A percentile compares a stretch with the other conserved stretches of the same genome.
phyloP scores from a whole-genome alignment of 805 yeast species.

The Saccharomycopsis olivae region DNA sequence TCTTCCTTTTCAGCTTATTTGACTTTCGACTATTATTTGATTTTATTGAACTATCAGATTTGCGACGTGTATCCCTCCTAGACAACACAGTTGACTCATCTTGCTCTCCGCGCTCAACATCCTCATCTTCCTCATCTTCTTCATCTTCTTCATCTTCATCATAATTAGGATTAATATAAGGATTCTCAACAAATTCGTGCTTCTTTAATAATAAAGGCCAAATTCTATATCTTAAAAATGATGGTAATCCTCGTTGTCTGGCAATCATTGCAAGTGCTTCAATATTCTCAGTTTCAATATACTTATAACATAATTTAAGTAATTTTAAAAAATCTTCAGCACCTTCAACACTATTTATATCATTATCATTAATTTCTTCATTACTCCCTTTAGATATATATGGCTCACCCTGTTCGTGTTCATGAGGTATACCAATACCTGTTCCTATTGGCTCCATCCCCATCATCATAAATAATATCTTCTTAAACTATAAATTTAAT shows the following conservation, averaged over 20 bases:
- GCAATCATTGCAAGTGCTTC: slow-evolving; percentile 72
- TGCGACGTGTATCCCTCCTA: no score
- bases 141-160: slow-evolving; percentile 24
- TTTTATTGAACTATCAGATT: neutral
- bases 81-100: neutral
- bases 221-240: slow-evolving; percentile 59
- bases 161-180: slow-evolving; percentile 54
- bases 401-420: neutral
- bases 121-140: slow-evolving; percentile 26
- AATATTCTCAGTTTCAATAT: slow-evolving; percentile 50
- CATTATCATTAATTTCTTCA: neutral
- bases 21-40: neutral
- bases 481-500: no score
- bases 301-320: slow-evolving; percentile 37
- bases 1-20: neutral
- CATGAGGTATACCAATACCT: neutral
- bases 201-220: slow-evolving; percentile 79
- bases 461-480: no score
- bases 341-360: neutral
- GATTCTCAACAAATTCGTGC: slow-evolving; percentile 78
- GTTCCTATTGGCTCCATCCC: no score
- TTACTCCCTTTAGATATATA: no score
- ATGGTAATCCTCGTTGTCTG: slow-evolving; percentile 78
- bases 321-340: neutral
- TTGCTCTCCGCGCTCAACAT: neutral